Evolutionary conservation across 495 filamentous ascomycete species (phyloP), one percentile per base, ranked within the genome.

Genomic region (Hyaloscypha variabilis): DNA sequence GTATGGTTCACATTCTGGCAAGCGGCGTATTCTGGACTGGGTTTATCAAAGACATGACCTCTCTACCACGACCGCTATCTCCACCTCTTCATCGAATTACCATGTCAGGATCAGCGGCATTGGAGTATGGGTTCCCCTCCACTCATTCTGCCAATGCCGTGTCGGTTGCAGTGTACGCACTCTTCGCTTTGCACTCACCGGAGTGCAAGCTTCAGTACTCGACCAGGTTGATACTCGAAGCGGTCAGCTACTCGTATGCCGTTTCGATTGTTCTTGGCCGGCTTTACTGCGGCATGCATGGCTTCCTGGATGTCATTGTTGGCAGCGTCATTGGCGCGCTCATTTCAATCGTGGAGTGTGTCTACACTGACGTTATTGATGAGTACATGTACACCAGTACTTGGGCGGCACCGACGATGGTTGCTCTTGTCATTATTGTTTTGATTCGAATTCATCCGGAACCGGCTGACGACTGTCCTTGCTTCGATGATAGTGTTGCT

Each of bases 241-340:
- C 67, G 3, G 72, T 91, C 8, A 87, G 88, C 13, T 96, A 93
- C 75, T 84, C 89, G 59, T 99, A 98, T 71, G 92, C 91, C 13
- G 74, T 86, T n/a, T 97, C 94, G 25, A 97, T 99, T 67, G 81
- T 97, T 28, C 70, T 98, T 60, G 95, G 95, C 24, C 86, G 95
- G 53, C 78, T 99, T 25, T 98, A 98, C 77, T 98, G 95, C 73
- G 95, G 95, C 58, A 99, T 99, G 95, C 95, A 99, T 77, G 95
- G 95, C 39, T 95, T 99, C 77, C 79, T 97, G 49, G 95, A 99
- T 75, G 91, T 96, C 14, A 76, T 92, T 17, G 73, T 94, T 67
- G 95, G 95, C 2, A 90, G 86, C 58, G 66, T 85, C 23, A 81
- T 98, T 60, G 95, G 71, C 30, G 69, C 71, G 25, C 64, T 73